phyloP scores from a whole-genome alignment of 2,329 filamentous ascomycete species.

The Colletotrichum nymphaeae region DNA sequence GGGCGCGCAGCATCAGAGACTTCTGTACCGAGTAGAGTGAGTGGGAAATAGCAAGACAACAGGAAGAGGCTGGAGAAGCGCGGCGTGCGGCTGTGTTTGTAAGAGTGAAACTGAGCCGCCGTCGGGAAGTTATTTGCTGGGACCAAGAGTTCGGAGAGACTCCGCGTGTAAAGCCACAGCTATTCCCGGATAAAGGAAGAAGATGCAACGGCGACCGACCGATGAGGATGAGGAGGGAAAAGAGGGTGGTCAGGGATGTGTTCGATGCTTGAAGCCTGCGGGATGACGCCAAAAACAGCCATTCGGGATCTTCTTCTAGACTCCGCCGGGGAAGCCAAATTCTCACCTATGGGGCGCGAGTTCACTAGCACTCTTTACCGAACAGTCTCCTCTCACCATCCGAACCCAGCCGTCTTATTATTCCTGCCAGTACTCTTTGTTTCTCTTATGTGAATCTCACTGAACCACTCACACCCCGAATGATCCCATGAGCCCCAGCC shows the following conservation, averaged over 20 bases:
- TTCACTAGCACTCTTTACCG: neutral
- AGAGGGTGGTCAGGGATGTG: slow-evolving; percentile 5
- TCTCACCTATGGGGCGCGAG: neutral
- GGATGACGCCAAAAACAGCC: slow-evolving; percentile 22
- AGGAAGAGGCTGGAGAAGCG: slow-evolving; percentile 1
- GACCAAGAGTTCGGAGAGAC: slow-evolving; percentile 23
- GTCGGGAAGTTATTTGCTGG: slow-evolving; percentile 26
- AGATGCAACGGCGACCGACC: neutral
- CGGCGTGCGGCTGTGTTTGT: slow-evolving; percentile 20
- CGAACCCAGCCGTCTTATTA: neutral
- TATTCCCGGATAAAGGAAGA: neutral
- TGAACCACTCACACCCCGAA: neutral
- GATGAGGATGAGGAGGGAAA: neutral
- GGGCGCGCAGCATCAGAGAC: neutral
- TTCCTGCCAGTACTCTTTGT: neutral
- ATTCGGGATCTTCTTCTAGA: neutral
- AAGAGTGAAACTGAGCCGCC: slow-evolving; percentile 15
- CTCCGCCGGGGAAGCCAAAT: neutral
- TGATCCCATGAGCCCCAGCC: neutral
- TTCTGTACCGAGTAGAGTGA: neutral
- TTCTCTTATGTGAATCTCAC: neutral
- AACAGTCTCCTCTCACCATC: neutral
- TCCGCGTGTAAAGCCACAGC: neutral
- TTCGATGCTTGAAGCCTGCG: neutral
- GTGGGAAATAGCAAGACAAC: neutral